Evolutionary conservation across 2,329 filamentous ascomycete species (phyloP), one percentile per base, ranked within the genome.

Genomic region (Fusarium solani-melongenae): DNA sequence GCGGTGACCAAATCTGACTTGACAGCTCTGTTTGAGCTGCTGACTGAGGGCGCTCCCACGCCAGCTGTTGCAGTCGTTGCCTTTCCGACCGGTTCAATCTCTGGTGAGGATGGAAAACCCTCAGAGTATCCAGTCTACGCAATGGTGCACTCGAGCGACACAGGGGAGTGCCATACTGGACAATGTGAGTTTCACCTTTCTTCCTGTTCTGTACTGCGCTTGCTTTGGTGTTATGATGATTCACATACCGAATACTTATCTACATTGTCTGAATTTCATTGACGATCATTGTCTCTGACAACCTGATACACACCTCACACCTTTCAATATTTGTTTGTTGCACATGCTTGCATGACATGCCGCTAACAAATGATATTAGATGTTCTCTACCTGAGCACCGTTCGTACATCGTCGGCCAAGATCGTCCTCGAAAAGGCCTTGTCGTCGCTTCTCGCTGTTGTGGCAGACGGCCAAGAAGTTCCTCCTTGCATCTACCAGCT

Each of bases 241-340:
- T 84, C 89, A 68, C 85, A 83, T 84, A 87, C 88, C 84, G 89
- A 97, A 96, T 94, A 95, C 95, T 98, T 98, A 98, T 98, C 96
- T 98, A 98, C 96, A 98, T 98, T 98, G 95, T 93, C 96, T 95
- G 96, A 97, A 93, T 85, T 86, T 83, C 88, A 89, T 85, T 97
- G 95, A 97, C 91, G 95, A 96, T 89, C 89, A 71, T 88, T 87
- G 87, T 89, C 91, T 95, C 93, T 96, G 92, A 96, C 92, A 94
- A 92, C 86, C 94, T 97, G 94, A 97, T 90, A 85, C 86, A 85
- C 84, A 80, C 73, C 65, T 51, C 34, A 71, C 62, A 71, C 44
- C 33, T n/a, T n/a, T 57, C 12, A 44, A 66, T 60, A 31, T 65
- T 41, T 57, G 56, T 58, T 31, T 62, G 55, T 27, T 65, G 60